Conservation (phyloP, 805 yeast species). For the Nakazawaea peltata region DNA sequence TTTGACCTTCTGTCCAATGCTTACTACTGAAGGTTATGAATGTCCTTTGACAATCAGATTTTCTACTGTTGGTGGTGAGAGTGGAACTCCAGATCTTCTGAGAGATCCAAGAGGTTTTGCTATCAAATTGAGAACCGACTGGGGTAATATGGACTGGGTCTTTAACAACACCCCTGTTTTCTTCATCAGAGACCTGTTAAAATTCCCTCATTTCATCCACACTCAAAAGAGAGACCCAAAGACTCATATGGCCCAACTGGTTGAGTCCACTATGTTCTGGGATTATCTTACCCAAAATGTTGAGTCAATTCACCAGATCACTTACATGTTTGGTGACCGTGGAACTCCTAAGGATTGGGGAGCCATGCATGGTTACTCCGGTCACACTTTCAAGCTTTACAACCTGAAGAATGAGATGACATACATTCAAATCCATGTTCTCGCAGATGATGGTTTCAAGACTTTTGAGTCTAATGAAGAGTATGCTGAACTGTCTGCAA, state of each 20-base stretch:
- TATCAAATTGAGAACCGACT: slow-evolving; percentile 57
- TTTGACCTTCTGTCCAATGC: slow-evolving; percentile 34
- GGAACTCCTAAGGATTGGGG: slow-evolving; percentile 52
- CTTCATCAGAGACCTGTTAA: slow-evolving; percentile 55
- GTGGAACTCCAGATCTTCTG: slow-evolving; percentile 56
- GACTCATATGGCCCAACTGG: slow-evolving; percentile 38
- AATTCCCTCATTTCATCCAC: slow-evolving; percentile 60
- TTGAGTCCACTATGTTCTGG: slow-evolving; percentile 49
- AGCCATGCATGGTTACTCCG: slow-evolving; percentile 55
- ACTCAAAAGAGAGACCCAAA: slow-evolving; percentile 66
- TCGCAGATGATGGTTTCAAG: slow-evolving; percentile 43
- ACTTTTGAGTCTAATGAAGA: slow-evolving; percentile 31
- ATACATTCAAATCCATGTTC: slow-evolving; percentile 49
- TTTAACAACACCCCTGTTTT: slow-evolving; percentile 67
- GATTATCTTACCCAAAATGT: slow-evolving; percentile 48
- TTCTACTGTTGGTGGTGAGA: slow-evolving; percentile 66
- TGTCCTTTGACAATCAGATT: slow-evolving; percentile 40
- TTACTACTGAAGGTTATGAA: slow-evolving; percentile 32
- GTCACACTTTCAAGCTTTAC: slow-evolving; percentile 54
- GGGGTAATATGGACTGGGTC: slow-evolving; percentile 66
- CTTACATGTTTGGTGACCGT: slow-evolving; percentile 50
- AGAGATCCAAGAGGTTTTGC: slow-evolving; percentile 70
- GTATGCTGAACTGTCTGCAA: slow-evolving; percentile 36
- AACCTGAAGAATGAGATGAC: slow-evolving; percentile 41
- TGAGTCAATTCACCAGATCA: slow-evolving; percentile 50